Conservation (phyloP, 2,329 filamentous ascomycete species). For the Aspergillus japonicus region DNA sequence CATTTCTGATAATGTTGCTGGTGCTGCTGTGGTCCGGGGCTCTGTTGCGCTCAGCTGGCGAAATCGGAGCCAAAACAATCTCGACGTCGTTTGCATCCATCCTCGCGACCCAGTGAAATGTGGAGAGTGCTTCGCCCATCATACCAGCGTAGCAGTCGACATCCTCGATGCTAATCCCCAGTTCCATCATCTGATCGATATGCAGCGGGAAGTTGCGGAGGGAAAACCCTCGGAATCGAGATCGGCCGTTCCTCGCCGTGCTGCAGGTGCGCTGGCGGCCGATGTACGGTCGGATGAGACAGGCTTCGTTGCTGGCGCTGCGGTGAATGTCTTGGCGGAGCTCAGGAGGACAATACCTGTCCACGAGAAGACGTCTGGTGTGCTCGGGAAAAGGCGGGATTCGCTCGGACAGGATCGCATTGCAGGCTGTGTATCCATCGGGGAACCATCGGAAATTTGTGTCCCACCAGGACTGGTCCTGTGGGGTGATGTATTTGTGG, state of each 20-base stretch:
- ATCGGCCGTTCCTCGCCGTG: constrained; percentile 6
- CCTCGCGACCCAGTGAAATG: constrained; percentile 50
- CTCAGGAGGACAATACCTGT: constrained; percentile 32
- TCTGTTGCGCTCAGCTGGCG: background rate
- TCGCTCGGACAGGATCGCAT: constrained; percentile 35
- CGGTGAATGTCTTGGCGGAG: constrained; percentile 26
- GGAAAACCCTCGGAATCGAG: constrained; percentile 31
- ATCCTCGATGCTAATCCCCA: constrained; percentile 34
- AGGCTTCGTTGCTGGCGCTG: constrained; percentile 44
- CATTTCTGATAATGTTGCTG: constrained; percentile 6
- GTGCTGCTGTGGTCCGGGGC: no score
- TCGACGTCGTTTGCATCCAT: constrained; percentile 57
- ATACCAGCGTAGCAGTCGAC: constrained; percentile 38
- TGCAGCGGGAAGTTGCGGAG: constrained; percentile 54
- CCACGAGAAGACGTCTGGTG: constrained; percentile 31
- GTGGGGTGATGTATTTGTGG: constrained; percentile 23
- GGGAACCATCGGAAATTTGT: constrained; percentile 27
- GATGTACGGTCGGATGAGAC: constrained; percentile 52
- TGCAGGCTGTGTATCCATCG: constrained; percentile 31
- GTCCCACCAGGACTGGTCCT: constrained; percentile 29
- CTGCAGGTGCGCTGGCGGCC: constrained; percentile 35
- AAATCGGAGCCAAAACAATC: constrained; percentile 49
- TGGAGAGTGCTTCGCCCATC: constrained; percentile 53
- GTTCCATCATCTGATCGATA: constrained; percentile 50
- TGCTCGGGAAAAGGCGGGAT: constrained; percentile 33